phyloP scores from a whole-genome alignment of 257 asterid genomes.

The Lavandula angustifolia region DNA sequence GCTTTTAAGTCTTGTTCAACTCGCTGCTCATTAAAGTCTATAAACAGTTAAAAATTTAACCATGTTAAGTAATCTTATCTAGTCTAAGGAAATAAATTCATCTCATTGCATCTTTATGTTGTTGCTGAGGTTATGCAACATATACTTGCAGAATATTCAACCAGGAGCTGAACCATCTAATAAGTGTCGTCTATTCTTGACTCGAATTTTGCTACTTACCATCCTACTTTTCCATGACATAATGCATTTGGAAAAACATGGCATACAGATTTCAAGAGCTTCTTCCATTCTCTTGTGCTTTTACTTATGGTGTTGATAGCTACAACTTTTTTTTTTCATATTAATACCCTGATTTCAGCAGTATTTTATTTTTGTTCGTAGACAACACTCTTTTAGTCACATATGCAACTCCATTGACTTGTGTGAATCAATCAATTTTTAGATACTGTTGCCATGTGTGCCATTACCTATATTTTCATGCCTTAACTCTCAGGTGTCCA shows the following conservation, averaged over 20 bases:
- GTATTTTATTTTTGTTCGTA: conserved; percentile 3
- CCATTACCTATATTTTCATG: conserved; percentile 15
- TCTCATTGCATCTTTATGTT: not conserved
- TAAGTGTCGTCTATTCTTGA: conserved; percentile 3
- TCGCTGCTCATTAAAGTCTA: conserved; percentile 6
- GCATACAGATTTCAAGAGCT: not conserved
- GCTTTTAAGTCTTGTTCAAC: conserved; percentile 10
- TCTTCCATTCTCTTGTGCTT: not conserved
- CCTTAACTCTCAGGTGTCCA: conserved; percentile 5
- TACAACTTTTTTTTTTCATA: not conserved
- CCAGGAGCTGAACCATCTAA: conserved; percentile 10
- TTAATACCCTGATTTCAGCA: not conserved
- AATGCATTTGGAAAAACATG: conserved; percentile 4
- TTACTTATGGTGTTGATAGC: not conserved
- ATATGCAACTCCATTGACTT: not conserved
- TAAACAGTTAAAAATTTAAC: not conserved
- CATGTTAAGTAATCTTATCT: conserved; percentile 3
- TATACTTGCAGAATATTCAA: conserved; percentile 2
- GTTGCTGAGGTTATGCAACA: conserved; percentile 10
- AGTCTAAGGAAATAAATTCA: conserved; percentile 3
- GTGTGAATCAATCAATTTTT: not conserved
- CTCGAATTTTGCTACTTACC: not conserved
- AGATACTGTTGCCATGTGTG: not conserved
- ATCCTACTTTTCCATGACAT: conserved; percentile 7
- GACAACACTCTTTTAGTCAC: not conserved